A percentile compares a stretch with the other conserved stretches of the same genome.
Conservation (phyloP, 2,329 filamentous ascomycete species). For the Hymenotorrendiella dingleyae region DNA sequence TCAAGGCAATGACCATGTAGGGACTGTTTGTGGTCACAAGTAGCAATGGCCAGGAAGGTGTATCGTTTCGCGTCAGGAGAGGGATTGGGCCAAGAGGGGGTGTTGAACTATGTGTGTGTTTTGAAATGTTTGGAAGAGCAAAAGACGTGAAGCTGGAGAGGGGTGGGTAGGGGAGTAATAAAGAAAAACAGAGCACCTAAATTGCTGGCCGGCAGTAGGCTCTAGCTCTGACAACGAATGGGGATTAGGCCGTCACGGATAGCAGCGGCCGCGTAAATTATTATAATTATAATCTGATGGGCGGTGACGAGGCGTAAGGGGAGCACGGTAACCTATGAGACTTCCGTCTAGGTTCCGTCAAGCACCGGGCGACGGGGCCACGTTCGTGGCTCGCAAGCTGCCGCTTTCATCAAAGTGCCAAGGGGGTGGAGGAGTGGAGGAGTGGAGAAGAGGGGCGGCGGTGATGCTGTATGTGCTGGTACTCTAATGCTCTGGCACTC, state of each 20-base stretch:
- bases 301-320: constrained; percentile 20
- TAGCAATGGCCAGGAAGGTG: not conserved
- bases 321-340: no score
- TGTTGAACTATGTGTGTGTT: constrained; percentile 3
- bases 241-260: constrained; percentile 6
- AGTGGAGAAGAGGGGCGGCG: not conserved
- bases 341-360: no score
- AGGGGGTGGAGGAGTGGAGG: not conserved
- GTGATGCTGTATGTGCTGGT: not conserved
- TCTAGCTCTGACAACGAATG: constrained; percentile 9
- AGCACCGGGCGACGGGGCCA: constrained; percentile 9
- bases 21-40: constrained; percentile 3
- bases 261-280: constrained; percentile 19
- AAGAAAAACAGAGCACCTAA: constrained; percentile 8
- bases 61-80: constrained; percentile 1
- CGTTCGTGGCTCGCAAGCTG: constrained; percentile 5
- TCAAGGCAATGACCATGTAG: constrained; percentile 17
- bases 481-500: not conserved
- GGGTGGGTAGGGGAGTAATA: constrained; percentile 10
- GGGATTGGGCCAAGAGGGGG: constrained; percentile 2
- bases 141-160: constrained; percentile 8
- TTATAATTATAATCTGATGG: constrained; percentile 12
- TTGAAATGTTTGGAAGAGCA: constrained; percentile 5
- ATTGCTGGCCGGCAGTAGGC: constrained; percentile 18
- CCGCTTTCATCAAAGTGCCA: constrained; percentile 5